Percentiles rank a stretch among this genome's conserved stretches.
These are phyloP conservation scores for Chenopodium album DNA, from an alignment of 148 eudicot species.

Conservation along the genomic window DNA sequence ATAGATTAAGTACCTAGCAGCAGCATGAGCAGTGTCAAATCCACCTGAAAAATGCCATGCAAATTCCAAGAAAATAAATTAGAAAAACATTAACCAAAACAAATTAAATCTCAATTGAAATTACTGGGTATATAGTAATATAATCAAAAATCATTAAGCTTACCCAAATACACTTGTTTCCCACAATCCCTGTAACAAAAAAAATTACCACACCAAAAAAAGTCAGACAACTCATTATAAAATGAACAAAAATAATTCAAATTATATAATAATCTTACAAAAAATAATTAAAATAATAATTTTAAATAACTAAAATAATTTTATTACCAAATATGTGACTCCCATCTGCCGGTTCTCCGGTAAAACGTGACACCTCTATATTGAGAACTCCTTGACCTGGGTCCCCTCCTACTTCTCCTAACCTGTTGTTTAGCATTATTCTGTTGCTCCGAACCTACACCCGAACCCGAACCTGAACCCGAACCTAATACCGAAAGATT, in stretches of 20 bases:
- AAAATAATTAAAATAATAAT: background rate
- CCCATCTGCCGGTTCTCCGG: slow-evolving; percentile 93
- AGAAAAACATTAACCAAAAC: background rate
- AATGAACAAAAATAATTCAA: background rate
- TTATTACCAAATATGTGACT: slow-evolving; percentile 83
- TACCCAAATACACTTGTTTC: slow-evolving; percentile 88
- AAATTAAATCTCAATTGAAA: slow-evolving; percentile 2
- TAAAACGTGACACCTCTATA: slow-evolving; percentile 93
- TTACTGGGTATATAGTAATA: background rate
- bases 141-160: slow-evolving; percentile 13
- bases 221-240: slow-evolving; percentile 15
- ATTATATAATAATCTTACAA: background rate
- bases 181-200: slow-evolving; percentile 73
- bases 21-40: slow-evolving; percentile 89
- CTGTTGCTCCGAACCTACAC: slow-evolving; percentile 22
- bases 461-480: slow-evolving; percentile 28
- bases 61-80: background rate
- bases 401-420: slow-evolving; percentile 80
- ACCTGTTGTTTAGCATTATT: slow-evolving; percentile 39
- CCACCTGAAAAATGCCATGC: slow-evolving; percentile 51
- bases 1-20: slow-evolving; percentile 61
- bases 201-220: background rate
- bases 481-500: slow-evolving; percentile 49
- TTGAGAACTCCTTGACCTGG: slow-evolving; percentile 89
- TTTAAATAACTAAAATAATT: background rate